Evolutionary conservation across 768 basidiomycete species (phyloP).

Genomic region (Suillus hirtellus): DNA sequence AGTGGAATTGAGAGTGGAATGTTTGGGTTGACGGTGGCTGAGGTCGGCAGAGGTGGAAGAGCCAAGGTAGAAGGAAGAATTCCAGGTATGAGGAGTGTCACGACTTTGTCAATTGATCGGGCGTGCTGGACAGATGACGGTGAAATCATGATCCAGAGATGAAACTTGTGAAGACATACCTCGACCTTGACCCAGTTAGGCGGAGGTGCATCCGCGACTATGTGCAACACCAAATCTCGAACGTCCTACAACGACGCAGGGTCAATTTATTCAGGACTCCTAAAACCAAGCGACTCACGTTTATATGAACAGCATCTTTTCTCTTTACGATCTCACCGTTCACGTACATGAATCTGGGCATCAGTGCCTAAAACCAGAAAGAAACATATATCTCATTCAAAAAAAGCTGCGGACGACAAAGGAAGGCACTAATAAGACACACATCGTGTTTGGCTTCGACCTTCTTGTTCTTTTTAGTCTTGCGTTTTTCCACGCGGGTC

Average conservation of each 20-base stretch:
- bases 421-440: slow-evolving; percentile 32
- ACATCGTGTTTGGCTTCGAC: slow-evolving; percentile 59
- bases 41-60: slow-evolving; percentile 69
- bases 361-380: slow-evolving; percentile 16
- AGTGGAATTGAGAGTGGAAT: slow-evolving; percentile 51
- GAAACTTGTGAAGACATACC: slow-evolving; percentile 41
- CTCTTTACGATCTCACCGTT: slow-evolving; percentile 73
- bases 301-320: slow-evolving; percentile 75
- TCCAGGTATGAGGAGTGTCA: slow-evolving; percentile 84
- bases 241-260: slow-evolving; percentile 62
- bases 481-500: slow-evolving; percentile 74
- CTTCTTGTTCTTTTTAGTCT: slow-evolving; percentile 68
- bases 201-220: slow-evolving; percentile 80
- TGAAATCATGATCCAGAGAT: slow-evolving; percentile 7
- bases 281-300: slow-evolving; percentile 47
- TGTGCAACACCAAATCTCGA: slow-evolving; percentile 81
- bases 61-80: slow-evolving; percentile 73
- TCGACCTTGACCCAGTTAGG: slow-evolving; percentile 86
- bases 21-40: slow-evolving; percentile 58
- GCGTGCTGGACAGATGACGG: slow-evolving; percentile 54
- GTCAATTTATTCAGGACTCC: neutral
- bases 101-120: slow-evolving; percentile 72
- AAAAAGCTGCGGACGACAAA: slow-evolving; percentile 4
- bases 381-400: slow-evolving; percentile 15
- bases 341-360: slow-evolving; percentile 80